These are phyloP conservation scores for Juncus effusus DNA, from an alignment of 176 grass and related monocot genomes.

Conservation along the genomic window DNA sequence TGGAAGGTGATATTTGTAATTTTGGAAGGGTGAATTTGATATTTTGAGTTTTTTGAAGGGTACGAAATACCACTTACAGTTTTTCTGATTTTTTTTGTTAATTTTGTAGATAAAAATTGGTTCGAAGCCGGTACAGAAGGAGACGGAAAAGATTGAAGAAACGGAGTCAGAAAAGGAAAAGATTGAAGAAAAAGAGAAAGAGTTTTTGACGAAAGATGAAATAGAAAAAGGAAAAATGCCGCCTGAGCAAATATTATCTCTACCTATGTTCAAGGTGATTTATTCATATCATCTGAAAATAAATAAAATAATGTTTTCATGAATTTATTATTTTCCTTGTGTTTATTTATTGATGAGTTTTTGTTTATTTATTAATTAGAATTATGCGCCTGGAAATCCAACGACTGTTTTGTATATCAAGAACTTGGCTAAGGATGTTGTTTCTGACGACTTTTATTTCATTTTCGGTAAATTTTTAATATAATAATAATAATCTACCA, in stretches of 20 bases:
- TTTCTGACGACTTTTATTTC: conserved; percentile 83
- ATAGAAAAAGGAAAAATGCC: conserved; percentile 73
- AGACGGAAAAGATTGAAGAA: conserved; percentile 28
- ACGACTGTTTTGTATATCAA: conserved; percentile 81
- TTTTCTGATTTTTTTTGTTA: background rate
- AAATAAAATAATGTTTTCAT: too few species aligned
- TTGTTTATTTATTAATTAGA: conserved; percentile 40
- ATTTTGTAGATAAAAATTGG: conserved; percentile 73
- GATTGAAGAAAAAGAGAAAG: conserved; percentile 36
- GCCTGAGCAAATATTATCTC: conserved; percentile 84
- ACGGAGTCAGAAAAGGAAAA: conserved; percentile 37
- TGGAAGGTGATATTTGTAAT: too few species aligned
- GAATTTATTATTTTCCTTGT: background rate
- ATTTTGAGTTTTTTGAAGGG: too few species aligned
- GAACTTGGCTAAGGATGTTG: conserved; percentile 89
- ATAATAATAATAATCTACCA: background rate
- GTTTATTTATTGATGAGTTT: background rate
- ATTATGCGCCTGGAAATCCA: conserved; percentile 84
- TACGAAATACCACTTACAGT: too few species aligned
- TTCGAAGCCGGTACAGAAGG: conserved; percentile 42
- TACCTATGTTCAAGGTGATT: conserved; percentile 92
- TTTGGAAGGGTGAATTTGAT: too few species aligned
- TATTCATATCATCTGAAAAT: background rate
- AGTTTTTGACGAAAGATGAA: conserved; percentile 63
- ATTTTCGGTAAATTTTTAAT: conserved; percentile 61